Base-by-base conservation (phyloP, 805 yeast species). In the Starmera amethionina region DNA sequence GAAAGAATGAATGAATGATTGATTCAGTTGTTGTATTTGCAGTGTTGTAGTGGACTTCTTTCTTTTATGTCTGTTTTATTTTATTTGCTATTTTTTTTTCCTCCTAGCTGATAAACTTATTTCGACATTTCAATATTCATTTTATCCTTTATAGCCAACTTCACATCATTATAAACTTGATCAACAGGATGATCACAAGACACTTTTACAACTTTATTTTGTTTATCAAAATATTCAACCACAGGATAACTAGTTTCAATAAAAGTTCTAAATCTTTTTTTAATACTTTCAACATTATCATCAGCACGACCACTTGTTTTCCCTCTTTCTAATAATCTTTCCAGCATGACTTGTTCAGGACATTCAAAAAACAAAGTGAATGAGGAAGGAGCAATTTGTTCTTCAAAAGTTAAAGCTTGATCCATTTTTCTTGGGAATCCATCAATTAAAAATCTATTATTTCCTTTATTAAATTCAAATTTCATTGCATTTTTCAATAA, bases 391-490 rank as follows among this genome's bases (percentile, higher is more conserved):
- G 78, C 93, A 51, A 79, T 70, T 56, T 76, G 67, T 32, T 82
- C 77, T 64, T 90, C 97, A 59, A 90, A 90, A n/a, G 90, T 83
- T 33, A 82, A 44, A 0, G 97, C 97, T 67, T 90, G 98, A 63
- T 93, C 97, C 97, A 93, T 90, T 60, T 89, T 87, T 59, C 97
- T 76, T 37, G 98, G 98, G 73, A 93, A 90, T 1, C 98, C 98
- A 60, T 90, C 98, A 40, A 90, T 79, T 52, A 90, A 67, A 60
- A 89, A 90, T 40, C 69, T 70, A 19, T 63, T 63, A 10, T 70
- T 68, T 13, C 83, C 81, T n/a, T 67, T 56, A 4, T 50, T 45
- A 47, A 60, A 58, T 38, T 72, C 64, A 30, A 72, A 80, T 32
- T 64, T 53, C 64, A 90, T 88, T 9, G 96, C 95, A 46, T 82